Conservation (phyloP, 331 rosid species). For the Arachis monticola region DNA sequence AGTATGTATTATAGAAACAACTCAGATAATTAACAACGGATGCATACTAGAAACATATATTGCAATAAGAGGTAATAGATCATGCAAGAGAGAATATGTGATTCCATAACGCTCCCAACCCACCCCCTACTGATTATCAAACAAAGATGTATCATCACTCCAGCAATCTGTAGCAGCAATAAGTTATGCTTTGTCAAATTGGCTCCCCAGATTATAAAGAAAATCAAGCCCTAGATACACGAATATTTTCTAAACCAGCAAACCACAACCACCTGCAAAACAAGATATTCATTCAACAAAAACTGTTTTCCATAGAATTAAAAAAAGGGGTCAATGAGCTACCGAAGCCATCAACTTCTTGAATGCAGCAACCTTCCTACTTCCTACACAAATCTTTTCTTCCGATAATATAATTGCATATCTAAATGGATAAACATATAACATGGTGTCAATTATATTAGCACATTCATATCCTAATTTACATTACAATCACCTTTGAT, state of each 20-base stretch:
- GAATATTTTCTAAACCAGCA: background rate
- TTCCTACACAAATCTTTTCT: background rate
- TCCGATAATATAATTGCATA: background rate
- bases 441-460: background rate
- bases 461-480: background rate
- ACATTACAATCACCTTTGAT: background rate
- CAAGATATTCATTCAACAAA: slow-evolving; percentile 13
- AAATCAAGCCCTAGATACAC: slow-evolving; percentile 8
- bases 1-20: slow-evolving; percentile 14
- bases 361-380: background rate
- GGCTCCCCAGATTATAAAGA: slow-evolving; percentile 1
- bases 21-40: background rate
- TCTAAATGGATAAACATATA: background rate
- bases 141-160: slow-evolving; percentile 3
- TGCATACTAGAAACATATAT: background rate
- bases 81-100: background rate
- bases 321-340: background rate
- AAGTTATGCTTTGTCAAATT: slow-evolving; percentile 4
- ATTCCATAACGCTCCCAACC: background rate
- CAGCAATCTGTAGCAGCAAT: slow-evolving; percentile 1
- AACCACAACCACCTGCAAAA: slow-evolving; percentile 6
- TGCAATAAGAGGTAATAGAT: slow-evolving; percentile 7
- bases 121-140: background rate
- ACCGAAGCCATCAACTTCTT: background rate
- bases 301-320: background rate